A percentile compares a stretch with the other conserved stretches of the same genome.
Evolutionary conservation across 2,329 filamentous ascomycete species (phyloP).

Genomic region (Cladophialophora psammophila): DNA sequence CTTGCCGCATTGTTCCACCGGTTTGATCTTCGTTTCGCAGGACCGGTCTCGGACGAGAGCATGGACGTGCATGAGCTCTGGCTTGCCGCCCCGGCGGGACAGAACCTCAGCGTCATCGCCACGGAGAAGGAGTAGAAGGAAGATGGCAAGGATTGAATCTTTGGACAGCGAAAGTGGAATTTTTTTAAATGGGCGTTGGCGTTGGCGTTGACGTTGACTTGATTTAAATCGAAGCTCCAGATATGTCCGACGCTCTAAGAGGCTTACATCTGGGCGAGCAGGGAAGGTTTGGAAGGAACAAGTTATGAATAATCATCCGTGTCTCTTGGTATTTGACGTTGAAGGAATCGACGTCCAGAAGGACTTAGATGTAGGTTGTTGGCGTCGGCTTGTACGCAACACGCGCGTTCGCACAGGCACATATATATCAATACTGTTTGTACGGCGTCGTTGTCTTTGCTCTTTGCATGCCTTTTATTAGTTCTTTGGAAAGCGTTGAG

Average conservation of each 20-base stretch:
- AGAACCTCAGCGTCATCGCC: conserved; percentile 18
- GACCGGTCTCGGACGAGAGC: conserved; percentile 10
- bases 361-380: too few relatives aligned
- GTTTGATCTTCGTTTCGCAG: conserved; percentile 15
- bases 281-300: too few relatives aligned
- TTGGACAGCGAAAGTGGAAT: background rate
- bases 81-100: conserved; percentile 17
- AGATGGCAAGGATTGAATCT: background rate
- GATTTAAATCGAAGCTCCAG: too few relatives aligned
- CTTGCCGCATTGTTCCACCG: conserved; percentile 17
- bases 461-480: background rate
- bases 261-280: too few relatives aligned
- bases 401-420: too few relatives aligned
- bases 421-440: background rate
- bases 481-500: background rate
- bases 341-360: too few relatives aligned
- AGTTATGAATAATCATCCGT: too few relatives aligned
- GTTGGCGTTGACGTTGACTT: too few relatives aligned
- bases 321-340: too few relatives aligned
- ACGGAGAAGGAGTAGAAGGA: conserved; percentile 15
- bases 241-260: too few relatives aligned
- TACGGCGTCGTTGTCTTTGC: background rate
- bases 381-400: too few relatives aligned
- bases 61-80: conserved; percentile 29
- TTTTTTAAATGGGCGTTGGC: background rate